Conservation (phyloP, 306 rosid genomes). For the Amphicarpaea edgeworthii region DNA sequence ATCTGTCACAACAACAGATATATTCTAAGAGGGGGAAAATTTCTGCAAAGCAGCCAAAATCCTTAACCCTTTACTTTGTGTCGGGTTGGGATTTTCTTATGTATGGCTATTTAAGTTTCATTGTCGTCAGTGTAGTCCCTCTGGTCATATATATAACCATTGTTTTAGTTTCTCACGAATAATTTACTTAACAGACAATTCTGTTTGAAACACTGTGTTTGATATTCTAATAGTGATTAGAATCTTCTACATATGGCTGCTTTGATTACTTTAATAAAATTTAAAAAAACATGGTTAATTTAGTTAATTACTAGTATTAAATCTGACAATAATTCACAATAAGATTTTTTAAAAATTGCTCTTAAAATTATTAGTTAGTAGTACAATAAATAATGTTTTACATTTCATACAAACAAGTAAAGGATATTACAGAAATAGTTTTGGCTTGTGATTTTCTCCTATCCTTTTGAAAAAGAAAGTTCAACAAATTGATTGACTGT, state of each 20-base stretch:
- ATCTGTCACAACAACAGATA: background rate
- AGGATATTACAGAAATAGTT: background rate
- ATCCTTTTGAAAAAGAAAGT: background rate
- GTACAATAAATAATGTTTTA: background rate
- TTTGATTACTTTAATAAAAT: too few relatives aligned
- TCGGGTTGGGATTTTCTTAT: background rate
- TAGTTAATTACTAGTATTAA: background rate
- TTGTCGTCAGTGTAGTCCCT: background rate
- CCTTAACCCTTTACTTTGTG: background rate
- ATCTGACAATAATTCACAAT: background rate
- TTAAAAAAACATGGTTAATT: background rate
- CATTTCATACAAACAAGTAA: constrained; percentile 1
- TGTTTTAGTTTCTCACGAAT: too few relatives aligned
- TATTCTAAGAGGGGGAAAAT: background rate
- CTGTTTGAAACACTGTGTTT: too few relatives aligned
- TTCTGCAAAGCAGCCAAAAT: constrained; percentile 3
- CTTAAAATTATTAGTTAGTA: background rate
- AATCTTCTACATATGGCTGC: too few relatives aligned
- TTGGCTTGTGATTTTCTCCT: background rate
- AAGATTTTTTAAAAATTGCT: background rate
- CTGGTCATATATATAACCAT: background rate
- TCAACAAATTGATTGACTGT: background rate
- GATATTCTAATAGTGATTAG: too few relatives aligned
- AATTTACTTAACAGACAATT: too few relatives aligned
- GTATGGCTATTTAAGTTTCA: background rate